Base-by-base conservation (phyloP, 2,329 filamentous ascomycete genomes). In the Trichophyton equinum region DNA sequence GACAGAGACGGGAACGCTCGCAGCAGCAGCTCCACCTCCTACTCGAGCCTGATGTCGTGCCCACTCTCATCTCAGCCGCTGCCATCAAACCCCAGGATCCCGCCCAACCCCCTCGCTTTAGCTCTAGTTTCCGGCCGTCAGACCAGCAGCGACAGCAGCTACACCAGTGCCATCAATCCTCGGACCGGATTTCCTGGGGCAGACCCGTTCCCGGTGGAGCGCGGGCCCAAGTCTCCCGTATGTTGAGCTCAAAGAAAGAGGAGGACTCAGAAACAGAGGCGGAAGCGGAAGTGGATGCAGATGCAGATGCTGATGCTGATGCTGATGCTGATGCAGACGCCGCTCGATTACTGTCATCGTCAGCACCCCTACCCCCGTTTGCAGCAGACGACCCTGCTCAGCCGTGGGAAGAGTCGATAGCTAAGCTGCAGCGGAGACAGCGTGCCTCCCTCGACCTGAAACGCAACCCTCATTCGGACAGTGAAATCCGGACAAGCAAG, bases 21-120 rank as follows among this genome's bases (percentile, higher is more conserved):
- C 67, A 72, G 58, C 67, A 70, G 15, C 68, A 77, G 57, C 77
- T 74, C 60, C 74, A 75, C 56, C 75, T 81, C 53, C 67, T 76
- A 25, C 76, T 77, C 40, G 73, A 77, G 60, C 67, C 71, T 15
- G 73, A 74, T 64, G 70, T 75, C 63, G 70, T 72, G 55, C 79
- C 80, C 40, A 79, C 77, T 49, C 72, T 82, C 47, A 67, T 82
- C 46, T 71, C 80, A 57, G 78, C 78, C 47, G 71, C 73, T 6
- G 70, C 71, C 9, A 65, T 77, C 42, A 68, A 65, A 4, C 65
- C 63, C 67, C 65, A 47, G 62, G 67, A 42, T 58, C 3, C 62
- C 36, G 64, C n/a, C n/a, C 15, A 71, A 56, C 33, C 0, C 38
- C 33, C 55, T 4, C 20, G 33, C 55, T 56, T 56, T 20, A n/a